These are phyloP conservation scores for Craterostigma plantagineum DNA, from an alignment of 257 asterid species.

Conservation along the genomic window DNA sequence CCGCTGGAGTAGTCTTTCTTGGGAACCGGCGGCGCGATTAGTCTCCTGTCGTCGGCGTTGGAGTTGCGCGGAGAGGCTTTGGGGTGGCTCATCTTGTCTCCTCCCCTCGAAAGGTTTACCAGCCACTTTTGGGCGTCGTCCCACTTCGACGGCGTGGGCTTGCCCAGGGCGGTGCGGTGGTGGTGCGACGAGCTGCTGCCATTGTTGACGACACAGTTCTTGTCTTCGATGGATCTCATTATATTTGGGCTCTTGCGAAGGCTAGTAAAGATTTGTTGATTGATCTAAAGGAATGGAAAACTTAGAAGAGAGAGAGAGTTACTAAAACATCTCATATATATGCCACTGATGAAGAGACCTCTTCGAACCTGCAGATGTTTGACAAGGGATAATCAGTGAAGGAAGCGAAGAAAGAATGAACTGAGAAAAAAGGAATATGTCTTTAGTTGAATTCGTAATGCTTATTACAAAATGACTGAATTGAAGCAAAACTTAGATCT, in stretches of 20 bases:
- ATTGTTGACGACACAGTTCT: slow-evolving; percentile 42
- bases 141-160: slow-evolving; percentile 92
- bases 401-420: too few relatives aligned
- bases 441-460: too few relatives aligned
- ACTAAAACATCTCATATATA: too few relatives aligned
- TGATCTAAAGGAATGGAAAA: too few relatives aligned
- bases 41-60: slow-evolving; percentile 70
- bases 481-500: too few relatives aligned
- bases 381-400: too few relatives aligned
- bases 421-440: too few relatives aligned
- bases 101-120: slow-evolving; percentile 72
- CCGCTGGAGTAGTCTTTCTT: slow-evolving; percentile 34
- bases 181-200: slow-evolving; percentile 31
- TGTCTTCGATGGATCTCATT: slow-evolving; percentile 77
- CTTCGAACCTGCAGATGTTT: too few relatives aligned
- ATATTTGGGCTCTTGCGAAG: neutral
- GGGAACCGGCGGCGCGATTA: slow-evolving; percentile 51
- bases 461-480: too few relatives aligned
- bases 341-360: too few relatives aligned
- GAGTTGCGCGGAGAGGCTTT: slow-evolving; percentile 74
- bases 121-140: slow-evolving; percentile 98
- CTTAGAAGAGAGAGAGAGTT: too few relatives aligned
- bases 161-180: slow-evolving; percentile 46
- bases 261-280: too few relatives aligned
- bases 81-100: slow-evolving; percentile 16